Evolutionary conservation across 805 yeast species (phyloP).

Genomic region (Saccharomycopsis schoenii): DNA sequence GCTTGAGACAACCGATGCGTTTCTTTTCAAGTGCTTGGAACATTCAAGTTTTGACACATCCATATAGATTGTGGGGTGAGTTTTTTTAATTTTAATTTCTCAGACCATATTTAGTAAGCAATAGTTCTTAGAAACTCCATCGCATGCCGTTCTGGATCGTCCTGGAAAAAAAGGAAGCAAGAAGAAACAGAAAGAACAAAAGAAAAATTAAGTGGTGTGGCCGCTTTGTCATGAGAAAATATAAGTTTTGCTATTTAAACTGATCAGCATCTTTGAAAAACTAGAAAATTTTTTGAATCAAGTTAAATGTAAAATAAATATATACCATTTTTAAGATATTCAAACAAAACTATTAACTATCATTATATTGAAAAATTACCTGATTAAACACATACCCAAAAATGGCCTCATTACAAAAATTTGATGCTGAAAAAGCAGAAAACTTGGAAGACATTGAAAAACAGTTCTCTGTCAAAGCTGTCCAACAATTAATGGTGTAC

Average conservation of each 20-base stretch:
- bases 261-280: background rate
- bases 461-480: slow-evolving; percentile 97
- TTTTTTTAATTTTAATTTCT: background rate
- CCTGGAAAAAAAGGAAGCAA: background rate
- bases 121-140: background rate
- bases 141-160: background rate
- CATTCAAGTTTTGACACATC: background rate
- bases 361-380: background rate
- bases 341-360: background rate
- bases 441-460: slow-evolving; percentile 92
- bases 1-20: too few species aligned
- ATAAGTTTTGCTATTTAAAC: background rate
- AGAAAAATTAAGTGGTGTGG: too few species aligned
- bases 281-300: too few species aligned
- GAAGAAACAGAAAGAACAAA: background rate
- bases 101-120: background rate
- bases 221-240: too few species aligned
- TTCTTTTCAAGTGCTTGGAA: too few species aligned
- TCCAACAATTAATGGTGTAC: slow-evolving; percentile 88
- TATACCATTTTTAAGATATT: too few species aligned
- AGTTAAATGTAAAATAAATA: too few species aligned
- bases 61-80: background rate
- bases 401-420: slow-evolving; percentile 25
- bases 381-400: background rate
- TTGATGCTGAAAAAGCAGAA: slow-evolving; percentile 86